A percentile compares a stretch with the other conserved stretches of the same genome.
phyloP scores from a whole-genome alignment of 768 basidiomycete species.

The Termitomyces sp. region DNA sequence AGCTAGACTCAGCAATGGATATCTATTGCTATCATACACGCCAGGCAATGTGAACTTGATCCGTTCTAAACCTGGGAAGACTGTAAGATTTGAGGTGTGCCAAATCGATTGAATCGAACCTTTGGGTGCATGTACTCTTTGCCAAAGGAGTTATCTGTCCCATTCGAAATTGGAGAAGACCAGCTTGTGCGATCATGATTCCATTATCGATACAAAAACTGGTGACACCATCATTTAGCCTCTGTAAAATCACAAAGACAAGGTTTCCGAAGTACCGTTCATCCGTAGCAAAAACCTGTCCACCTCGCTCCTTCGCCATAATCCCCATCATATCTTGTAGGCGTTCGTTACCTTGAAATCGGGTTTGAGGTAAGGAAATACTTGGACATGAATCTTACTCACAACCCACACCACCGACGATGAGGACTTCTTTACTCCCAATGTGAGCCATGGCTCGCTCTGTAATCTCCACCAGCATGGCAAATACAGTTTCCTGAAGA shows the following conservation, averaged over 20 bases:
- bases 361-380: neutral
- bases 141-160: conserved; percentile 71
- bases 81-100: neutral
- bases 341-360: conserved; percentile 71
- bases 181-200: conserved; percentile 99
- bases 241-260: neutral
- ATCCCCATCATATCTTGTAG: conserved; percentile 99
- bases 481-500: conserved; percentile 93
- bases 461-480: conserved; percentile 99
- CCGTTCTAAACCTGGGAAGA: conserved; percentile 77
- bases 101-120: conserved; percentile 39
- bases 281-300: conserved; percentile 90
- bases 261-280: conserved; percentile 57
- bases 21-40: conserved; percentile 38
- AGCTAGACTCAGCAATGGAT: conserved; percentile 1
- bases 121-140: conserved; percentile 88
- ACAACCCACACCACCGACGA: conserved; percentile 99
- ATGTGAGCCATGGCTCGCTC: conserved; percentile 99
- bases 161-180: conserved; percentile 88
- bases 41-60: conserved; percentile 92
- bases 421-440: conserved; percentile 90
- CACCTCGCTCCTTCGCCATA: conserved; percentile 89
- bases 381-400: conserved; percentile 26
- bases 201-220: conserved; percentile 99
- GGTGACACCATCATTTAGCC: neutral